Base-by-base conservation (phyloP, 345 rosid species). In the Camelina neglecta region DNA sequence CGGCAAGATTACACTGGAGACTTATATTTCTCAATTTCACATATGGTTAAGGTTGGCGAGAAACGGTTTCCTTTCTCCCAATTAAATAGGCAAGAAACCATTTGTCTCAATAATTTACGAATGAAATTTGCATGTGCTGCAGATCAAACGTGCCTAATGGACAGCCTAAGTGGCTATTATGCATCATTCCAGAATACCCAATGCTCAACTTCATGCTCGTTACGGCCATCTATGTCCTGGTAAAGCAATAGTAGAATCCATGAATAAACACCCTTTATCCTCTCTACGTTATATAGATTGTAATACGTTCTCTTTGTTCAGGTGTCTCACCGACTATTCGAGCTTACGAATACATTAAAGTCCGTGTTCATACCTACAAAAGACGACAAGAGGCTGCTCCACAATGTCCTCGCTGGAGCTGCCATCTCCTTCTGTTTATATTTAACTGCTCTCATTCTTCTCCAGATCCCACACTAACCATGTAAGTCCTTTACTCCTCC, bases 111-210 rank as follows among this genome's bases (percentile, higher is more conserved):
- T n/a, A 12, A 66, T 53, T 16, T 42, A 53, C 2, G 7, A 13
- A 45, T 66, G 59, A 60, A 36, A 16, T 26, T 38, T 49, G 2
- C 54, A 23, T 71, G 64, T 72, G 42, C 4, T 83, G 80, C 92
- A 92, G 96, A 84, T 90, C 97, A 0, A 82, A 89, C 72, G 5
- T 83, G 21, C 87, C 98, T 60, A 83, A 90, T 68, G 98, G 98
- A 54, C 98, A 94, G 74, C 98, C 97, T 15, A 94, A 92, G 80
- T 94, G 96, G 97, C 97, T 94, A 71, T 88, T 92, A 75, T 86
- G 86, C 63, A 23, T 94, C 41, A 86, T 94, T 82, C 98, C 97
- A n/a, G 97, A 83, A 74, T 90, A 90, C 77, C 98, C 98, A 7
- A 29, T 92, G 84, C 90, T 94, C 57, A 94, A 94, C 82, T 94